These are phyloP conservation scores for Entophlyctis helioformis DNA, from an alignment of 192 early-diverging fungal species.

Conservation along the genomic window DNA sequence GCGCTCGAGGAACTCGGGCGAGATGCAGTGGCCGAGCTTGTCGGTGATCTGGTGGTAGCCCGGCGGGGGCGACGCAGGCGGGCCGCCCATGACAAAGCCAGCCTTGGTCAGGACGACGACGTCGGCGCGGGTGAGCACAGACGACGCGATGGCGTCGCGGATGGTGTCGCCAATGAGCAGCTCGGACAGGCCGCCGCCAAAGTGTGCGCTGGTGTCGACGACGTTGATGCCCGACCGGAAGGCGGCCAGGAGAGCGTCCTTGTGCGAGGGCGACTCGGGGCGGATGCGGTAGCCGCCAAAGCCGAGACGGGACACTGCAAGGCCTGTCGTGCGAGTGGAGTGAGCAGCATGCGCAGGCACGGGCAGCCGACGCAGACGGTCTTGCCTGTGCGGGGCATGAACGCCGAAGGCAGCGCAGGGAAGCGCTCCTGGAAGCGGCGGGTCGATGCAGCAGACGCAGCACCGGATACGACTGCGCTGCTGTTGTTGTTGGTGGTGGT, in stretches of 20 bases:
- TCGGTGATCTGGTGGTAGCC: constrained; percentile 1
- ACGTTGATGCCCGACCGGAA: constrained; percentile 53
- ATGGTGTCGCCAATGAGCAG: constrained; percentile 42
- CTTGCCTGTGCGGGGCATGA: too few relatives aligned
- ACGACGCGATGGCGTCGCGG: constrained; percentile 9
- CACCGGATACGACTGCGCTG: too few relatives aligned
- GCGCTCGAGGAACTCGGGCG: constrained; percentile 42
- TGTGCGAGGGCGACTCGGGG: constrained; percentile 18
- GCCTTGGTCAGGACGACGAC: constrained; percentile 28
- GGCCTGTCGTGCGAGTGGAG: too few relatives aligned
- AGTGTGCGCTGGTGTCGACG: constrained; percentile 62
- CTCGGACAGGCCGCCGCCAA: constrained; percentile 56
- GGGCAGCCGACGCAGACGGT: too few relatives aligned
- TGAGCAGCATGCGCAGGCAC: too few relatives aligned
- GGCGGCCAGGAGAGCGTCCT: constrained; percentile 37
- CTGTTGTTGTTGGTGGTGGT: too few relatives aligned
- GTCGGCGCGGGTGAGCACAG: too few relatives aligned
- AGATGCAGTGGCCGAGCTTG: constrained; percentile 38
- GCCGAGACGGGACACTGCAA: constrained; percentile 49
- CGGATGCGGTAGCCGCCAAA: constrained; percentile 56
- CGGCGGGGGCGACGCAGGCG: background rate
- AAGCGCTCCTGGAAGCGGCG: too few relatives aligned
- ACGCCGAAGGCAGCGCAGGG: too few relatives aligned
- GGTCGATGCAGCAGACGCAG: too few relatives aligned
- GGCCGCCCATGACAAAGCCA: constrained; percentile 17